A percentile compares a stretch with the other conserved stretches of the same genome.
These are phyloP conservation scores for Rhodamnia argentea DNA, from an alignment of 345 rosid genomes.

Conservation along the genomic window DNA sequence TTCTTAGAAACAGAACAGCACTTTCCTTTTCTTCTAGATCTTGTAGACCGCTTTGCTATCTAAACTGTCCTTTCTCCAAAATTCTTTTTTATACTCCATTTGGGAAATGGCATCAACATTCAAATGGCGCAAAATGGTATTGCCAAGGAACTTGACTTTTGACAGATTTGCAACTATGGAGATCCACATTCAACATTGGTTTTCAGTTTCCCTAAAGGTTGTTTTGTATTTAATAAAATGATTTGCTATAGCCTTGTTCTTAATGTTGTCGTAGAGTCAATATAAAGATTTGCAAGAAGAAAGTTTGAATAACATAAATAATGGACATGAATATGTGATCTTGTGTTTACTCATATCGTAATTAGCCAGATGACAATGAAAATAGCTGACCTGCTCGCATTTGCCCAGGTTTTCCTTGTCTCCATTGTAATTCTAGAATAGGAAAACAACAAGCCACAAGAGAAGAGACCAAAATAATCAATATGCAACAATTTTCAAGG, in stretches of 20 bases:
- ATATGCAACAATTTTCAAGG: background rate
- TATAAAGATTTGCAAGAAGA: background rate
- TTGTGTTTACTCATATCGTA: background rate
- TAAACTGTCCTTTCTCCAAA: background rate
- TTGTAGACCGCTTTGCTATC: background rate
- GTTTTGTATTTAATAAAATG: background rate
- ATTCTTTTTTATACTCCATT: background rate
- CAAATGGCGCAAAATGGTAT: background rate
- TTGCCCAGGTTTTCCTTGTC: conserved; percentile 85
- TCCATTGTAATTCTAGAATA: conserved; percentile 58
- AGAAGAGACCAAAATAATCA: background rate
- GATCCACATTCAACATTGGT: background rate
- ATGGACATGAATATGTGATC: background rate
- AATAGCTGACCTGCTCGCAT: conserved; percentile 64
- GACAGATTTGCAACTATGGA: background rate
- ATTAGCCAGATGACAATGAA: background rate
- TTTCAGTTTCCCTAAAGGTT: background rate
- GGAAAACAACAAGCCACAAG: background rate
- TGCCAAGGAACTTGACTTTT: background rate
- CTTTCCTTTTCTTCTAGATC: background rate
- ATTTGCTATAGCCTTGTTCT: background rate
- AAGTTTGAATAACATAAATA: background rate
- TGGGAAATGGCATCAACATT: background rate
- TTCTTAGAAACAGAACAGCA: background rate
- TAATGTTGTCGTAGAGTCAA: background rate